Percentiles rank a stretch among this genome's conserved stretches.
These are phyloP conservation scores for Tylopilus cervinicoccineus DNA, from an alignment of 768 basidiomycete species.

Conservation along the genomic window DNA sequence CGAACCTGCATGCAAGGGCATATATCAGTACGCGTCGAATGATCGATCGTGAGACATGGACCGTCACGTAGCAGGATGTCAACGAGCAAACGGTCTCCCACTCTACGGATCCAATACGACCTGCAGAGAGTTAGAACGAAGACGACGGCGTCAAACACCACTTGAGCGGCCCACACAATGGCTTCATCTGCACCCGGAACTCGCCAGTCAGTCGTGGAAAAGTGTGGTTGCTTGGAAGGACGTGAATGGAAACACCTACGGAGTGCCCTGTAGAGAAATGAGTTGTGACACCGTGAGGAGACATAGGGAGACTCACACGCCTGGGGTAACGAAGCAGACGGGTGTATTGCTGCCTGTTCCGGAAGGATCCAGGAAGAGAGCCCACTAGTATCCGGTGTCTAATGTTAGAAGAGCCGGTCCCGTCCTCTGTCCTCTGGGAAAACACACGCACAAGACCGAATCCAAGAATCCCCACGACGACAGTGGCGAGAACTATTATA, in stretches of 20 bases:
- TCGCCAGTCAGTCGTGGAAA: neutral
- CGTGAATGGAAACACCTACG: slow-evolving; percentile 7
- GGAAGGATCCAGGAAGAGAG: neutral
- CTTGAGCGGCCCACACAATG: slow-evolving; percentile 6
- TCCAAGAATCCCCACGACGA: neutral
- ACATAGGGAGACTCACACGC: slow-evolving; percentile 3
- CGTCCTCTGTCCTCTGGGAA: neutral
- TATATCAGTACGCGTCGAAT: neutral
- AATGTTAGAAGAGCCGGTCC: neutral
- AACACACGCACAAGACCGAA: slow-evolving; percentile 7
- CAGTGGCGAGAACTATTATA: neutral
- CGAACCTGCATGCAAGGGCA: slow-evolving; percentile 4
- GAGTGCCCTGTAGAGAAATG: slow-evolving; percentile 1
- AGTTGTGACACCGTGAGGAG: neutral
- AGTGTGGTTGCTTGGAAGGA: neutral
- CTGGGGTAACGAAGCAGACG: neutral
- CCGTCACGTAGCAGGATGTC: slow-evolving; percentile 17
- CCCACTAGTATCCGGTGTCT: slow-evolving; percentile 6
- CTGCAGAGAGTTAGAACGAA: slow-evolving; percentile 21
- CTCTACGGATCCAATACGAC: slow-evolving; percentile 1
- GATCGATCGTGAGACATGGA: neutral
- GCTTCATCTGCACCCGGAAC: neutral
- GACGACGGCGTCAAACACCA: slow-evolving; percentile 20
- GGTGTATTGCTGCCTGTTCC: no score
- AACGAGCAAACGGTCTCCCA: slow-evolving; percentile 6